Evolutionary conservation across 2,329 filamentous ascomycete species (phyloP), one percentile per base, ranked within the genome.

Genomic region (Cercospora zeae-maydis): DNA sequence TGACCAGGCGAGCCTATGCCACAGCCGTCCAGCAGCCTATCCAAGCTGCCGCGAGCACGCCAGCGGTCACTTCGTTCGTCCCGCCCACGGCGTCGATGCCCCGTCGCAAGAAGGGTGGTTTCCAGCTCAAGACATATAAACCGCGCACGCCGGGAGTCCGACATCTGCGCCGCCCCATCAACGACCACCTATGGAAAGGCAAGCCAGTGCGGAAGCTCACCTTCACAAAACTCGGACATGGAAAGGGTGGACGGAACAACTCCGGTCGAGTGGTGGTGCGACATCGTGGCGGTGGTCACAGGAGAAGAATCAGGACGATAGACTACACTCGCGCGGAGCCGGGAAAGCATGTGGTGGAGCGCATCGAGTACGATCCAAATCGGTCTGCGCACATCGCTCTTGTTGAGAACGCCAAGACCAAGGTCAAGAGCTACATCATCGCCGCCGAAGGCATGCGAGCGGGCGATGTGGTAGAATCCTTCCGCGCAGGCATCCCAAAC

Each of bases 151-250:
- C 93, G 11, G 95, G 95, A 84, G 78, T 96, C 63, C 88, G 95
- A 73, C 95, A 99, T 84, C 82, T 99, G 68, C 90, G 89, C 76
- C 86, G 95, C 47, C 92, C 95, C 13, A 88, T 97, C 78, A 98
- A 98, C 78, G 92, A 97, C 73, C 95, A 99, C 77, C 81, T 99
- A 51, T 98, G 92, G 92, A 97, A 96, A 79, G 95, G 95, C 63
- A 84, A 92, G 61, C 91, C 95, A 0, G 87, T 89, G 69, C 82
- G 91, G 34, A 86, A 88, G 56, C 83, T 99, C 76, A 99, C 96
- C 10, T 91, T 92, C 72, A 87, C 92, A 37, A 96, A 97, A 77
- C 93, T 93, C 77, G 95, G 95, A 14, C 92, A 96, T 72, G 88
- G 86, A 58, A 95, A 96, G 77, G 96, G 95, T 77, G 95, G 95